Evolutionary conservation across 1,139 yeast genomes (phyloP), one percentile per base, ranked within the genome.

Genomic region (Suhomyces panamericanus): DNA sequence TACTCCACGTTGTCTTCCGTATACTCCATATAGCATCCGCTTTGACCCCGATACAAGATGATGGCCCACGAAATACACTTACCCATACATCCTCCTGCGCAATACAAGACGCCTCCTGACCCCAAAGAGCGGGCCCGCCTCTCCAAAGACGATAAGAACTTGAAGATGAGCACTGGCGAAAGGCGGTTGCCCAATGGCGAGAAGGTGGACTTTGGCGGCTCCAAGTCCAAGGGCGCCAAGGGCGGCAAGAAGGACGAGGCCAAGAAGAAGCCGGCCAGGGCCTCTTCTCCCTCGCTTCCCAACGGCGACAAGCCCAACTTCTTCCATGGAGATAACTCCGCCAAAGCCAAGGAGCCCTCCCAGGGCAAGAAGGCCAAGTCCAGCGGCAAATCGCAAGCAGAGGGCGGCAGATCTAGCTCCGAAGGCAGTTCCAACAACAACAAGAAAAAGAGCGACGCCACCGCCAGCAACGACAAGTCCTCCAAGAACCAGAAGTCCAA

Each of bases 181-280:
- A 55, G 68, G 46, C 55, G 55, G 36, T 62, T 74, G 40, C 80
- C 80, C 9, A 73, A 67, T 53, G 80, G 80, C 3, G 62, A 62
- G 14, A 62, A 64, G 31, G 77, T 70, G 20, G 68, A 72, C 49
- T 73, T 73, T 58, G 78, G 78, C 14, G 53, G 55, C 6, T 34
- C 47, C 26, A 41, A 46, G 32, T 22, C 45, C 44, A 30, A 49
- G 39, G 35, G 42, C 52, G 14, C 41, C 16, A 46, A 44, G 36
- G 10, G 37, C 14, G 44, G 41, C 26, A 52, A 48, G 42, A 51
- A 56, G 17, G 55, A 53, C 28, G 53, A 50, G 26, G 38, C 49
- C 12, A 48, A 51, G 29, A 55, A 55, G 43, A 52, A 49, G 35
- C 41, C 52, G 8, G 48, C 39, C 44, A 47, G 48, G 46, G 39